Evolutionary conservation across 2,329 filamentous ascomycete species (phyloP), one percentile per base, ranked within the genome.

Genomic region (Nothopassalora personata): DNA sequence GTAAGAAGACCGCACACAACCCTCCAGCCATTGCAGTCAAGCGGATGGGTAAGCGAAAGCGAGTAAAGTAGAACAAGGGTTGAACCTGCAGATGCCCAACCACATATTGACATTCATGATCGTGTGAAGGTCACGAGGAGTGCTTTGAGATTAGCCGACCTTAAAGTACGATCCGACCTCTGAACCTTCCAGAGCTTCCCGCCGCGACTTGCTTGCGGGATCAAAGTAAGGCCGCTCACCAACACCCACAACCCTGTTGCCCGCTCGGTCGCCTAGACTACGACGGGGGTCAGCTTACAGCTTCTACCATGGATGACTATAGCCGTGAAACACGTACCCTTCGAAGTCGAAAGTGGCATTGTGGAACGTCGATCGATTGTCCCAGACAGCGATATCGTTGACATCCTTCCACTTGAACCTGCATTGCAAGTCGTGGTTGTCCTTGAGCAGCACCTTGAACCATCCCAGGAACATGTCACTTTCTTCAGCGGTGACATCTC

Each of bases 301-400:
- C 19, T 11, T 31, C 46, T 13, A 4, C 13, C 13, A 47, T 23
- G 19, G 8, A 11, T 15, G 9, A 30, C 19, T 15, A 28, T 4
- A n/a, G 9, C 4, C 7, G n/a, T 7, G 48, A 49, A 15, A 28
- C 52, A 39, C 51, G 55, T 50, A 49, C 46, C 75, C 77, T 10
- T 78, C 77, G 49, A 86, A 87, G 63, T 88, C 86, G 62, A 83
- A 86, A 0, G 83, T 88, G 0, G 84, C 84, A 47, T 80, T 80
- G 64, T 86, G 83, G 70, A 82, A 85, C 0, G 75, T 79, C 52
- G 78, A 81, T 6, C 83, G 73, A 60, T 88, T 88, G 67, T 89
- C 86, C 86, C 86, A 89, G 63, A 88, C 85, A 73, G 76, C 68
- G 64, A 80, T 72, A 64, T 80, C 78, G 61, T 81, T 79, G 58